phyloP scores from a whole-genome alignment of 805 yeast species.

The Candida vartiovaarae region DNA sequence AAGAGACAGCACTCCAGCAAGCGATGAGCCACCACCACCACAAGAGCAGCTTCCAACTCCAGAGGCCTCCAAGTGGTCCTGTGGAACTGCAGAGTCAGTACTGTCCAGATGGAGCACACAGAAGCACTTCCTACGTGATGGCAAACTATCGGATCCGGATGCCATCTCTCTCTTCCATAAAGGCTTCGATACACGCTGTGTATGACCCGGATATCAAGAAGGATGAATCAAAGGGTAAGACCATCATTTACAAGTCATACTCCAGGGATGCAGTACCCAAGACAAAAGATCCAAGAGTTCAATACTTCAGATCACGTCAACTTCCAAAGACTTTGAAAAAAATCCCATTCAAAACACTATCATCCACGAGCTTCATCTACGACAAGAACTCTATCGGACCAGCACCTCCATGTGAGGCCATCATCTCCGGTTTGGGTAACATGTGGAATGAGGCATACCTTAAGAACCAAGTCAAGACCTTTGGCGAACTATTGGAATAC shows the following conservation, averaged over 20 bases:
- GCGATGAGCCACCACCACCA: too few species aligned
- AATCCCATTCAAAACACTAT: slow-evolving; percentile 36
- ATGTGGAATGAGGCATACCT: slow-evolving; percentile 39
- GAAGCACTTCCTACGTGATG: slow-evolving; percentile 3
- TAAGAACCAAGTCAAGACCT: slow-evolving; percentile 44
- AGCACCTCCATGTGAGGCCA: slow-evolving; percentile 62
- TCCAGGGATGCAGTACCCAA: slow-evolving; percentile 12
- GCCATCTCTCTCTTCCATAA: slow-evolving; percentile 9
- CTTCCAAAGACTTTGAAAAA: slow-evolving; percentile 30
- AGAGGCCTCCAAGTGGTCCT: background rate
- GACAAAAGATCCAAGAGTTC: slow-evolving; percentile 36
- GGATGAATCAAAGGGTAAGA: slow-evolving; percentile 32
- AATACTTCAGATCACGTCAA: background rate
- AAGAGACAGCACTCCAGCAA: too few species aligned
- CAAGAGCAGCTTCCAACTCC: background rate
- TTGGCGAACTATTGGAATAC: slow-evolving; percentile 57
- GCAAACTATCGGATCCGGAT: slow-evolving; percentile 1
- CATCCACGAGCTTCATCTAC: slow-evolving; percentile 31
- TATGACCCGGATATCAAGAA: slow-evolving; percentile 49
- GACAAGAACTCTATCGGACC: slow-evolving; percentile 73
- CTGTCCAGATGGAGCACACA: slow-evolving; percentile 1
- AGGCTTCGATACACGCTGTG: slow-evolving; percentile 32
- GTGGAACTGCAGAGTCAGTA: background rate
- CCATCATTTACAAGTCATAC: slow-evolving; percentile 28
- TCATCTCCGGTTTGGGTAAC: slow-evolving; percentile 60